Conservation (phyloP, 495 filamentous ascomycete genomes). For the Trichoderma gamsii region DNA sequence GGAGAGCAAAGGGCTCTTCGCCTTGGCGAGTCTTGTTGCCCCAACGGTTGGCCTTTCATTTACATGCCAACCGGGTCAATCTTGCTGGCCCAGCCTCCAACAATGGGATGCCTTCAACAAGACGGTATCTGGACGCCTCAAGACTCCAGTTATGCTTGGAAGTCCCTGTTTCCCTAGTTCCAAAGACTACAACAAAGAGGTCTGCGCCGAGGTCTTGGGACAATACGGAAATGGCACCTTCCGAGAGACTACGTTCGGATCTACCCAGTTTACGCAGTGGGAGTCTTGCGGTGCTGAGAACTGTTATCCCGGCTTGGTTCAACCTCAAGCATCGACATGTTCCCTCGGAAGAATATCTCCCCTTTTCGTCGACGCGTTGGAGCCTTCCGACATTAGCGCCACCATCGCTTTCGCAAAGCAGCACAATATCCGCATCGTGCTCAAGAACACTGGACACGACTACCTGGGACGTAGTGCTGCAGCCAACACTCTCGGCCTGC, state of each 20-base stretch:
- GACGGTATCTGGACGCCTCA: background rate
- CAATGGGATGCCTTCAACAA: background rate
- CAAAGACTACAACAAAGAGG: constrained; percentile 2
- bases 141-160: background rate
- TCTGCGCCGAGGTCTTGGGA: background rate
- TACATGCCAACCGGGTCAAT: constrained; percentile 24
- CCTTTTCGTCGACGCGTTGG: constrained; percentile 17
- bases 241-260: background rate
- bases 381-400: constrained; percentile 25
- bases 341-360: background rate
- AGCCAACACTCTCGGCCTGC: constrained; percentile 28
- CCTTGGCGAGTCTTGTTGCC: background rate
- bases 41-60: background rate
- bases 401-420: constrained; percentile 36
- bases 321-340: background rate
- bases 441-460: constrained; percentile 43
- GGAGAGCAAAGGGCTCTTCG: background rate
- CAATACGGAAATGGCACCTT: background rate
- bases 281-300: constrained; percentile 21
- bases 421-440: constrained; percentile 33
- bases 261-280: constrained; percentile 23
- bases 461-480: constrained; percentile 33
- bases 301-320: background rate
- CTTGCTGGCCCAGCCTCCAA: background rate
- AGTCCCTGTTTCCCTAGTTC: constrained; percentile 17